Evolutionary conservation across 2,329 filamentous ascomycete genomes (phyloP).

Genomic region (Geosmithia flava): DNA sequence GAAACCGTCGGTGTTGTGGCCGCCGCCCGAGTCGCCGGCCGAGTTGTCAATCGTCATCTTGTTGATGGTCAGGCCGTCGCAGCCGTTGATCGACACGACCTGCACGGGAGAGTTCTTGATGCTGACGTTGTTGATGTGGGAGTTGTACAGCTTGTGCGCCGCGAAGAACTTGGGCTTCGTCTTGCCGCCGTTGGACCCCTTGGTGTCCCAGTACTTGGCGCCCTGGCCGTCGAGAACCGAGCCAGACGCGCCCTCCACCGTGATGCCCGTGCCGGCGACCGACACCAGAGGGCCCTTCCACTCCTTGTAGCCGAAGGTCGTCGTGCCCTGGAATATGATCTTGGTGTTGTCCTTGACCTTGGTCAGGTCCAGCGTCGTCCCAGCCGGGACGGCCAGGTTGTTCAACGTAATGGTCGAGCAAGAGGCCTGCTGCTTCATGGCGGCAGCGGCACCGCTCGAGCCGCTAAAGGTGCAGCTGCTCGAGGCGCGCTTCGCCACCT

Average conservation of each 20-base stretch:
- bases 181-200: constrained; percentile 47
- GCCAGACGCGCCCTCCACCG: constrained; percentile 34
- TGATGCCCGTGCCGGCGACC: constrained; percentile 40
- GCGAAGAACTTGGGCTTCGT: constrained; percentile 51
- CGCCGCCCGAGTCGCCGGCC: constrained; percentile 18
- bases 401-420: constrained; percentile 43
- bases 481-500: not conserved
- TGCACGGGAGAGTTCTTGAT: constrained; percentile 29
- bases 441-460: not conserved
- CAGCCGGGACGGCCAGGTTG: constrained; percentile 42
- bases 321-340: constrained; percentile 48
- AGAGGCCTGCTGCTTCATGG: not conserved
- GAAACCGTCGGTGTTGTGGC: constrained; percentile 47
- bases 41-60: constrained; percentile 25
- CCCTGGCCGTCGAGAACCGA: constrained; percentile 33
- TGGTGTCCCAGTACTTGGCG: constrained; percentile 45
- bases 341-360: constrained; percentile 34
- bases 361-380: constrained; percentile 45
- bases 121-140: constrained; percentile 22
- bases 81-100: constrained; percentile 24
- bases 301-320: constrained; percentile 50
- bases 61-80: constrained; percentile 18
- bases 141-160: constrained; percentile 24
- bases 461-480: not conserved
- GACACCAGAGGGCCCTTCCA: constrained; percentile 50